phyloP scores from a whole-genome alignment of 2,329 filamentous ascomycete genomes.

The Bipolaris cookei region DNA sequence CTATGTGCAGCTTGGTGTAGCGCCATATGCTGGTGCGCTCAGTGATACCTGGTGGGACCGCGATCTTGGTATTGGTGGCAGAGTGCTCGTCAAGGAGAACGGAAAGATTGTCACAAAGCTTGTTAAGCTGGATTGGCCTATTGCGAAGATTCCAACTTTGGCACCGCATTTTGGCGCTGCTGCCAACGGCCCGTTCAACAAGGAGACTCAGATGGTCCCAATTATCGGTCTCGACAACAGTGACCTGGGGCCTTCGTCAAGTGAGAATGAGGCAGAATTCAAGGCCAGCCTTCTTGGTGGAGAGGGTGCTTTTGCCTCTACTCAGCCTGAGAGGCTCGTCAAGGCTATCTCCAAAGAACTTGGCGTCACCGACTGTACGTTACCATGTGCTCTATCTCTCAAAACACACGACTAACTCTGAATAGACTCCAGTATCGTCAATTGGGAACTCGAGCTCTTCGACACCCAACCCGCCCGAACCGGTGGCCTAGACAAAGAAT shows the following conservation, averaged over 20 bases:
- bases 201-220: conserved; percentile 91
- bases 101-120: conserved; percentile 81
- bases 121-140: conserved; percentile 90
- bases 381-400: neutral
- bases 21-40: conserved; percentile 87
- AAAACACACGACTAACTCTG: conserved; percentile 12
- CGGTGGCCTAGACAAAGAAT: conserved; percentile 85
- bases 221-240: conserved; percentile 88
- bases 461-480: conserved; percentile 85
- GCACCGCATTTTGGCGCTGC: conserved; percentile 91
- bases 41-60: conserved; percentile 97
- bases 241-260: conserved; percentile 52
- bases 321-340: conserved; percentile 85
- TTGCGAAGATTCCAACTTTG: conserved; percentile 88
- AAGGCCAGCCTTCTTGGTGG: conserved; percentile 61
- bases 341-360: conserved; percentile 80
- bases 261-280: conserved; percentile 47
- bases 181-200: conserved; percentile 71
- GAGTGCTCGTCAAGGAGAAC: conserved; percentile 80
- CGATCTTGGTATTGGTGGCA: conserved; percentile 87
- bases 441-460: conserved; percentile 97
- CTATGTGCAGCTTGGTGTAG: conserved; percentile 87
- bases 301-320: conserved; percentile 74
- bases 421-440: conserved; percentile 73
- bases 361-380: conserved; percentile 67